Evolutionary conservation across 805 yeast genomes (phyloP).

Genomic region (Candida stauntonica): DNA sequence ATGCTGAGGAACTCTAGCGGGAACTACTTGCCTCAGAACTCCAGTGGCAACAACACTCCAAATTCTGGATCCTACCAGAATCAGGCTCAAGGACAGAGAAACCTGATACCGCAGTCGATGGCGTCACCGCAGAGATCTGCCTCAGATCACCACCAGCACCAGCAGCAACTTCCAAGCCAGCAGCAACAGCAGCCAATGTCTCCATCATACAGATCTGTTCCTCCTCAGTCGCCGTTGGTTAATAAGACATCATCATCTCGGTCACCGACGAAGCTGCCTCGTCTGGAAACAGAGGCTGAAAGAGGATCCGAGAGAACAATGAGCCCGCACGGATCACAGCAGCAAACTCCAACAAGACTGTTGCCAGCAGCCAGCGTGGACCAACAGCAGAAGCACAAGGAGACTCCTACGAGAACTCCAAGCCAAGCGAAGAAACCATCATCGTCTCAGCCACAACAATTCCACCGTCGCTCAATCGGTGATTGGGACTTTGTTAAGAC

Average conservation of each 20-base stretch:
- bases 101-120: slow-evolving; percentile 1
- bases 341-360: slow-evolving; percentile 7
- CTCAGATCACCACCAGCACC: slow-evolving; percentile 10
- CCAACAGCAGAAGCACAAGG: slow-evolving; percentile 8
- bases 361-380: slow-evolving; percentile 20
- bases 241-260: slow-evolving; percentile 2
- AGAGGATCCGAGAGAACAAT: neutral
- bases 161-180: slow-evolving; percentile 5
- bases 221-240: slow-evolving; percentile 5
- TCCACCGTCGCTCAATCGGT: slow-evolving; percentile 85
- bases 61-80: slow-evolving; percentile 1
- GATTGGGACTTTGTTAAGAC: slow-evolving; percentile 96
- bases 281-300: slow-evolving; percentile 8
- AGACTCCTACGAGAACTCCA: slow-evolving; percentile 9
- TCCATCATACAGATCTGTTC: slow-evolving; percentile 2
- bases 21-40: slow-evolving; percentile 21
- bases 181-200: slow-evolving; percentile 5
- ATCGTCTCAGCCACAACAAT: slow-evolving; percentile 33
- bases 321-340: neutral
- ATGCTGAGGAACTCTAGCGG: slow-evolving; percentile 60
- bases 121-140: slow-evolving; percentile 19
- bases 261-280: slow-evolving; percentile 14
- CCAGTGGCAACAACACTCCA: slow-evolving; percentile 5
- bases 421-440: slow-evolving; percentile 20
- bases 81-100: slow-evolving; percentile 1